A percentile compares a stretch with the other conserved stretches of the same genome.
Conservation (phyloP, 345 rosid species). For the Rhodomyrtus tomentosa region DNA sequence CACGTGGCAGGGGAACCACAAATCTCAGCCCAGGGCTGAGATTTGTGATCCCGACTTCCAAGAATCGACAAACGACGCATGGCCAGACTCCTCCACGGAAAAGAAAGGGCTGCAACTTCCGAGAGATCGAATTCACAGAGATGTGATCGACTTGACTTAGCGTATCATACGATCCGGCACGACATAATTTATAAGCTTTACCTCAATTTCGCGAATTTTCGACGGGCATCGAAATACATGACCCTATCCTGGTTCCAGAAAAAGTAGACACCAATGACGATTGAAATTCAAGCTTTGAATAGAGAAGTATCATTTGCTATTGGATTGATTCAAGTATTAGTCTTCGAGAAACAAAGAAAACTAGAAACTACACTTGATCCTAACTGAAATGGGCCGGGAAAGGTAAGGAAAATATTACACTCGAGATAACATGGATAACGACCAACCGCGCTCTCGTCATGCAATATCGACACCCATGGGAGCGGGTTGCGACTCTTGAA, state of each 20-base stretch:
- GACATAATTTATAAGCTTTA: not conserved
- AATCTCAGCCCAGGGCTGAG: no score
- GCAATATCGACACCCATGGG: slow-evolving; percentile 2
- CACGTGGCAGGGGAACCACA: no score
- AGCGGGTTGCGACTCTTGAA: not conserved
- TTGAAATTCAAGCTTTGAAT: not conserved
- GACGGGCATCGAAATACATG: not conserved
- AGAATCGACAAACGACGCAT: not conserved
- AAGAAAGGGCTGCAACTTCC: not conserved
- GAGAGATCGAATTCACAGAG: not conserved
- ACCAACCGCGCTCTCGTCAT: not conserved
- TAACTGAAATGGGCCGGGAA: not conserved
- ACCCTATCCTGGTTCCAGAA: not conserved
- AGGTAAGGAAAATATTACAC: not conserved
- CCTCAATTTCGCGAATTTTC: not conserved
- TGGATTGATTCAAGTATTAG: not conserved
- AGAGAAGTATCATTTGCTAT: not conserved
- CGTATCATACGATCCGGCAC: not conserved
- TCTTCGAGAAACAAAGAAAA: not conserved
- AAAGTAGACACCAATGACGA: not conserved
- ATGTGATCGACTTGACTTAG: not conserved
- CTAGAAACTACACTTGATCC: not conserved
- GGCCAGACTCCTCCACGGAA: not conserved
- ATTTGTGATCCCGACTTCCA: no score
- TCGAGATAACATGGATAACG: not conserved